phyloP scores from a whole-genome alignment of 2,329 filamentous ascomycete genomes.

The Cryphonectria japonica region DNA sequence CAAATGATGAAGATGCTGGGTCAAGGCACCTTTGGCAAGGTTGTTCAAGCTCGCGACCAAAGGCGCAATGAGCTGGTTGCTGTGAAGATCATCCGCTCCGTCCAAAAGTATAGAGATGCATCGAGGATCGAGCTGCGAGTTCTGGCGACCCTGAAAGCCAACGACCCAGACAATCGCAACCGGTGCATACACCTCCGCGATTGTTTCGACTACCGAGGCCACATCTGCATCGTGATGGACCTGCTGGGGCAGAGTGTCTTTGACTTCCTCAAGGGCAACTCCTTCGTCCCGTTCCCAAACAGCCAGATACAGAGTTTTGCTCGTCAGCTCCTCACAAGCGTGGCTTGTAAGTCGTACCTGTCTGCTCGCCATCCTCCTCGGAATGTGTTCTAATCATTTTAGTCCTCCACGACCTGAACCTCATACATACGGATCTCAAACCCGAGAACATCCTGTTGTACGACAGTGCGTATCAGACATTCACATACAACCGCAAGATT shows the following conservation, averaged over 20 bases:
- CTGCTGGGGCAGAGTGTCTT: slow-evolving; percentile 93
- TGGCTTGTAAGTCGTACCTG: slow-evolving; percentile 76
- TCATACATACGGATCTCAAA: slow-evolving; percentile 87
- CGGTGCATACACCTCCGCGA: slow-evolving; percentile 96
- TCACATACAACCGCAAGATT: slow-evolving; percentile 71
- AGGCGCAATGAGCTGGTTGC: slow-evolving; percentile 79
- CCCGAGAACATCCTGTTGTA: slow-evolving; percentile 72
- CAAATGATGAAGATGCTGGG: slow-evolving; percentile 87
- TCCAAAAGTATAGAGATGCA: slow-evolving; percentile 97
- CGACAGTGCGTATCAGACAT: slow-evolving; percentile 68
- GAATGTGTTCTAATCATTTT: slow-evolving; percentile 33
- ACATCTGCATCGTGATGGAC: slow-evolving; percentile 86
- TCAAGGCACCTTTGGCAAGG: slow-evolving; percentile 97
- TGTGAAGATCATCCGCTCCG: slow-evolving; percentile 97
- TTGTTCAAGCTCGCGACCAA: slow-evolving; percentile 88
- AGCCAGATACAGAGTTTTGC: slow-evolving; percentile 98
- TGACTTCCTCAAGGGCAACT: slow-evolving; percentile 94
- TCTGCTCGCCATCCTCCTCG: background rate
- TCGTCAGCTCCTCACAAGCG: slow-evolving; percentile 93
- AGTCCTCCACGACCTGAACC: slow-evolving; percentile 95
- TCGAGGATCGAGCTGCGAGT: slow-evolving; percentile 94
- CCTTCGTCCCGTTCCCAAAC: slow-evolving; percentile 95
- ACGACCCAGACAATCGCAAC: slow-evolving; percentile 90
- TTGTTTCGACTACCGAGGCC: slow-evolving; percentile 95
- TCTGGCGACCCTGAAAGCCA: slow-evolving; percentile 86